Base-by-base conservation (phyloP, 2,329 filamentous ascomycete species). In the Botrytis tulipae region DNA sequence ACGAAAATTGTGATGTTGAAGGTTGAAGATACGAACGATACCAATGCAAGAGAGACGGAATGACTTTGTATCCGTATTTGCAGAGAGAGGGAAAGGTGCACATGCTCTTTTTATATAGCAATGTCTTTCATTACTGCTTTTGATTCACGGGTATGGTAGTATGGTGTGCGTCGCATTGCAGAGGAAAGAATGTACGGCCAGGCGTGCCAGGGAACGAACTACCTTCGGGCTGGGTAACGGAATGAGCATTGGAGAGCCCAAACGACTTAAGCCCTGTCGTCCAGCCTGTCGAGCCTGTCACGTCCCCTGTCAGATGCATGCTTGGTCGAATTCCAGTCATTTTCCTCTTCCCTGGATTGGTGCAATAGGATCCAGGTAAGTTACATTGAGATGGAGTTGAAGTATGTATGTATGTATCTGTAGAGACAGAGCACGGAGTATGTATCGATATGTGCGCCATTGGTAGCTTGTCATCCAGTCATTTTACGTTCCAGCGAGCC, bases 41-140 rank as follows among this genome's bases (percentile, higher is more conserved):
- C 29, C 12, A 20, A 57, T 32, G 48, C 66, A 42, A 32, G 51
- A 57, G 57, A 42, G 35, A 25, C 37, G 16, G 66, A 42, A 68
- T 68, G 66, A 57, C 66, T 42, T 32, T 57, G n/a, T 18, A 32
- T 29, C 29, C n/a, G n/a, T 57, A 29, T 57, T 18, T 42, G 3
- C 18, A 37, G 10, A 32, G 5, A 22, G 37, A 25, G n/a, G 14
- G n/a, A 57, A 68, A 42, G n/a, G 66, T 25, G 66, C 66, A 68
- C 66, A 68, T 68, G 66, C 25, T 42, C 66, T 68, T 32, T 68
- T 16, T 57, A 57, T 68, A 68, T 68, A 57, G 66, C 20, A 25
- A 57, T 57, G 48, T 68, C 48, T 68, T 32, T 57, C 35, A 57
- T 57, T 42, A 32, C 66, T 57, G 46, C 46, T 54, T 37, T 29